phyloP scores from a whole-genome alignment of 2,329 filamentous ascomycete genomes.

The Colletotrichum sp. region DNA sequence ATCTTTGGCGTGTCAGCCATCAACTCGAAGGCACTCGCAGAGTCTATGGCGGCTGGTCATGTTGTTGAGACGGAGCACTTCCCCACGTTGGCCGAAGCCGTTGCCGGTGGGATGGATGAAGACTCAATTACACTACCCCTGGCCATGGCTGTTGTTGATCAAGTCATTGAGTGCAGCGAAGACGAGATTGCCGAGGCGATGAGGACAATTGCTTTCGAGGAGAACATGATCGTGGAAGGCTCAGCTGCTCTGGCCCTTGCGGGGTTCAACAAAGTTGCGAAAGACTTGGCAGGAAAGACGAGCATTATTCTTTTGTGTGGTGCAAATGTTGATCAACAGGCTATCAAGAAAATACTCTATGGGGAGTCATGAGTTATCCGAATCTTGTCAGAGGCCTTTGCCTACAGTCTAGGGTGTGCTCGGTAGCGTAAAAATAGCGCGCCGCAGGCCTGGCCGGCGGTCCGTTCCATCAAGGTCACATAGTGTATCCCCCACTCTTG shows the following conservation, averaged over 20 bases:
- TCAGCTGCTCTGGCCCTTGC: conserved; percentile 26
- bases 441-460: background rate
- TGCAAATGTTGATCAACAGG: conserved; percentile 12
- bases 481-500: background rate
- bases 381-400: background rate
- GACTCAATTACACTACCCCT: conserved; percentile 26
- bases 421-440: background rate
- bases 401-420: background rate
- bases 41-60: conserved; percentile 22
- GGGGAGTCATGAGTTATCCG: background rate
- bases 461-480: background rate
- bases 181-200: conserved; percentile 19
- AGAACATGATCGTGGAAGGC: conserved; percentile 29
- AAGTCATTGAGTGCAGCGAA: conserved; percentile 25
- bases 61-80: conserved; percentile 27
- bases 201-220: conserved; percentile 20
- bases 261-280: conserved; percentile 22
- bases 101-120: conserved; percentile 27
- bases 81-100: conserved; percentile 26
- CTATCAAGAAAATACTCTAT: background rate
- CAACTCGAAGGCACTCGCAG: conserved; percentile 26
- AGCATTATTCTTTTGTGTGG: conserved; percentile 25
- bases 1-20: conserved; percentile 25
- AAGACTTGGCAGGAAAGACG: conserved; percentile 11
- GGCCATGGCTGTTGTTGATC: conserved; percentile 24